A percentile compares a stretch with the other conserved stretches of the same genome.
These are phyloP conservation scores for Ceratobasidium sp. DNA, from an alignment of 1,284 basidiomycete genomes.

Conservation along the genomic window DNA sequence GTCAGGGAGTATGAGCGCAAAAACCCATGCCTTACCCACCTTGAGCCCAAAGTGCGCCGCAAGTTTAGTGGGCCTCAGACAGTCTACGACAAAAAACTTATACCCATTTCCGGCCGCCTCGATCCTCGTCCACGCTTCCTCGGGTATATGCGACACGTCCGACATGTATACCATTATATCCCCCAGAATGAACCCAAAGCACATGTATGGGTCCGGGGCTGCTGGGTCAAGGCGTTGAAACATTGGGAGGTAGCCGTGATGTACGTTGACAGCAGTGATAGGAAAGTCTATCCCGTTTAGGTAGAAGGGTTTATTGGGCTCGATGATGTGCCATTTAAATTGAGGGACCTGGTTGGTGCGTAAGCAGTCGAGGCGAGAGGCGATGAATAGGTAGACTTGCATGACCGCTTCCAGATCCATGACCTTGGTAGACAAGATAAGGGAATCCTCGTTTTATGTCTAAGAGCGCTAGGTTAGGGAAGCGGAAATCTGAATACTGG, in stretches of 20 bases:
- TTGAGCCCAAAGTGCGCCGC: constrained; percentile 75
- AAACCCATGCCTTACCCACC: constrained; percentile 38
- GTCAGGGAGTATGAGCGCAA: neutral
- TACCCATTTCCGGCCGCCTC: constrained; percentile 42
- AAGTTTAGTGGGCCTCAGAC: constrained; percentile 64
- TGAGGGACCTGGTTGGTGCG: constrained; percentile 76
- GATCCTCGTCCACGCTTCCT: constrained; percentile 65
- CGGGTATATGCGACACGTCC: constrained; percentile 76
- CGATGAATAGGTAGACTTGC: constrained; percentile 52
- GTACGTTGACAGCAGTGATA: constrained; percentile 67
- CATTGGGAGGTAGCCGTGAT: constrained; percentile 3
- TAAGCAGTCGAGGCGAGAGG: no score
- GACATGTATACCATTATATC: constrained; percentile 71
- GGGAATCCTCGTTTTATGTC: constrained; percentile 74
- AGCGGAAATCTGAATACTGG: neutral
- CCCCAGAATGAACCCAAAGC: constrained; percentile 74
- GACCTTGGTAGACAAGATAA: constrained; percentile 78
- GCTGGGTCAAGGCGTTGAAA: neutral
- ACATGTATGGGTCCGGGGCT: constrained; percentile 65
- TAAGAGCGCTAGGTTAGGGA: neutral
- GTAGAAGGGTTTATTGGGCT: constrained; percentile 67
- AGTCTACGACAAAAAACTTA: constrained; percentile 69
- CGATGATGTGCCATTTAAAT: constrained; percentile 79
- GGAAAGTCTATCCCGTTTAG: constrained; percentile 66
- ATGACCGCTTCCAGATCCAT: constrained; percentile 79